phyloP scores from a whole-genome alignment of 257 asterid species.

The Przewalskia tangutica region DNA sequence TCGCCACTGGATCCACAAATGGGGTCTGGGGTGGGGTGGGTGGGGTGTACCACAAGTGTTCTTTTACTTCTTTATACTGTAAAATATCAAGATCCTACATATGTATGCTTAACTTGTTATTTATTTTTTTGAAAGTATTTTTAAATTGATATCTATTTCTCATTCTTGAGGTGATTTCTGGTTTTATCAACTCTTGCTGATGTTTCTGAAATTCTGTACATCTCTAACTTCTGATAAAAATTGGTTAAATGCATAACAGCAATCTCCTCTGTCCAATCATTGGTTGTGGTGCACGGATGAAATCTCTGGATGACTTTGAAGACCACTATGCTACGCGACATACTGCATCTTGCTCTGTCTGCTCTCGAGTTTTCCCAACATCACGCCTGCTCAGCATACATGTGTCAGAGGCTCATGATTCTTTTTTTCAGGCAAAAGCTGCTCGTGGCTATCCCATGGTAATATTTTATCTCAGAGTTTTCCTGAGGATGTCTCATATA shows the following conservation, averaged over 20 bases:
- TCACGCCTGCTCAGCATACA: slow-evolving; percentile 84
- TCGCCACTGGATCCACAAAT: no score
- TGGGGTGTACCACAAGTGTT: not conserved
- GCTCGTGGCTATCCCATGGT: slow-evolving; percentile 88
- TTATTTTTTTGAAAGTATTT: not conserved
- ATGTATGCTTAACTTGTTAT: not conserved
- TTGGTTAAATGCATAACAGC: slow-evolving; percentile 18
- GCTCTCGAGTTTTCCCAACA: slow-evolving; percentile 88
- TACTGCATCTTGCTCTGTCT: slow-evolving; percentile 81
- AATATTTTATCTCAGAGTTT: slow-evolving; percentile 7
- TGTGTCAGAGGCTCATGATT: slow-evolving; percentile 90
- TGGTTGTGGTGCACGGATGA: slow-evolving; percentile 67
- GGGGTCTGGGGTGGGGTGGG: not conserved
- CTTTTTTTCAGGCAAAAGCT: slow-evolving; percentile 92
- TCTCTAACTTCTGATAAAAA: not conserved
- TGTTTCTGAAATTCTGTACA: not conserved
- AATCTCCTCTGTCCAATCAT: slow-evolving; percentile 65
- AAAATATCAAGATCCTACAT: not conserved
- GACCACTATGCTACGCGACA: slow-evolving; percentile 84
- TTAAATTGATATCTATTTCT: not conserved
- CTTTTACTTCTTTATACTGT: not conserved
- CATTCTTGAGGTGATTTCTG: not conserved
- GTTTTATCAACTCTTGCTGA: not conserved
- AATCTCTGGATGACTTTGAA: slow-evolving; percentile 75
- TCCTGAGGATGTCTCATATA: not conserved